Conservation (phyloP, 176 grass and related monocot genomes). For the Poa pratensis region DNA sequence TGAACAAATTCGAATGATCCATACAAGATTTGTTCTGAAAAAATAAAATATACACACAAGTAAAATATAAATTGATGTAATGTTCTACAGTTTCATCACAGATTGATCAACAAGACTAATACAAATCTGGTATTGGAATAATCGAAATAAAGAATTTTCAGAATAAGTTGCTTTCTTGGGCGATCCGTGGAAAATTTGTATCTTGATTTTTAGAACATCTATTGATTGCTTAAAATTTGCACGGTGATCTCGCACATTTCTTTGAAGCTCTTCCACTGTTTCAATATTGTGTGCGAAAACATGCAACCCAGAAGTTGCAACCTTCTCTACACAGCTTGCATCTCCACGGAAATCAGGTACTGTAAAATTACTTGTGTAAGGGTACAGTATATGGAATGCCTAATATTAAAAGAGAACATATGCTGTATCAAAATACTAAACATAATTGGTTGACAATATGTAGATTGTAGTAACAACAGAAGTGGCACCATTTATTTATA, state of each 20-base stretch:
- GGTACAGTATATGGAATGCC: slow-evolving; percentile 31
- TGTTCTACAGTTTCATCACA: no score
- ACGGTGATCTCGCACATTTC: slow-evolving; percentile 72
- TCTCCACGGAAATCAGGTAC: slow-evolving; percentile 97
- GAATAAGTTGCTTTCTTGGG: no score
- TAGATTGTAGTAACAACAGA: background rate
- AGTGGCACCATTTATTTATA: background rate
- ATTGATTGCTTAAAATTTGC: slow-evolving; percentile 97
- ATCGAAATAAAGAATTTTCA: no score
- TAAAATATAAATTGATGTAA: no score
- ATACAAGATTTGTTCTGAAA: no score
- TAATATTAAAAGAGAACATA: slow-evolving; percentile 17
- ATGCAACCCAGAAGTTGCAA: slow-evolving; percentile 89
- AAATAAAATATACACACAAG: no score
- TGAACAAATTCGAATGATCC: no score
- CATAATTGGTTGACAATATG: background rate
- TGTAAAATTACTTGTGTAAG: slow-evolving; percentile 48
- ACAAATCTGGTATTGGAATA: no score
- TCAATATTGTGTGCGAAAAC: slow-evolving; percentile 99
- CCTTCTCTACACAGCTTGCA: slow-evolving; percentile 73
- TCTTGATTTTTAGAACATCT: slow-evolving; percentile 89
- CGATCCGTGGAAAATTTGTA: no score
- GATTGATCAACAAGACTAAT: no score
- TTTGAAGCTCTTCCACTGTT: slow-evolving; percentile 93
- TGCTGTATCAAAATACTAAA: background rate